Evolutionary conservation across 2,329 filamentous ascomycete genomes (phyloP), one percentile per base, ranked within the genome.

Genomic region (Purpureocillium takamizusanense): DNA sequence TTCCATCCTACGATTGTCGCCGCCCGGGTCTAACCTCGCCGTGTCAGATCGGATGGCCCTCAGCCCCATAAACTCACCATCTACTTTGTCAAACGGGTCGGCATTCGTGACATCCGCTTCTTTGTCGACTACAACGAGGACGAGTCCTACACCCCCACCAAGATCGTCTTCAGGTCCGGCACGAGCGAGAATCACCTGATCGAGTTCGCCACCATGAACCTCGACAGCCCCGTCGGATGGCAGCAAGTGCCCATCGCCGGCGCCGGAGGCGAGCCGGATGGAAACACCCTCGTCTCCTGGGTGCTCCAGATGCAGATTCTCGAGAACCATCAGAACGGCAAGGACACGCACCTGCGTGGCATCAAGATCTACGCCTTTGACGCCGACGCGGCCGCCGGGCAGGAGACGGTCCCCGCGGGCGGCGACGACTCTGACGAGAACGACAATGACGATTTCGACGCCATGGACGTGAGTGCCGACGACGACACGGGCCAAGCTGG

Each of bases 261-360:
- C 11, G 66, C 66, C 0, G 74, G 73, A n/a, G 69, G 71, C 31
- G 78, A 75, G 34, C 70, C 69, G 35, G 79, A 78, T 52, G 83
- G 74, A 31, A 83, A 81, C 51, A 84, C 89, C 1, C 74, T 97
- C 14, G 79, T 89, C 43, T 88, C 86, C 13, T 95, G 90, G 65
- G 78, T 97, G 23, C 72, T 98, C 21, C 89, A 97, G 60, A 81
- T 97, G 53, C 81, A 85, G 48, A 82, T 98, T 35, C 75, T 90
- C 37, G 92, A 97, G 65, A 98, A 98, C 55, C 92, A 98, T 59
- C 92, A 98, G 63, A 98, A 98, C 59, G 92, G 92, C 46, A 98
- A 98, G 60, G 92, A 98, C 58, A 98, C 92, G n/a, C 92, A 98
- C 67, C 74, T 98, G 17, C 76, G 92, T 13, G 90, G 88, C 2